phyloP scores from a whole-genome alignment of 257 asterid species.

The Solanum tarijense region DNA sequence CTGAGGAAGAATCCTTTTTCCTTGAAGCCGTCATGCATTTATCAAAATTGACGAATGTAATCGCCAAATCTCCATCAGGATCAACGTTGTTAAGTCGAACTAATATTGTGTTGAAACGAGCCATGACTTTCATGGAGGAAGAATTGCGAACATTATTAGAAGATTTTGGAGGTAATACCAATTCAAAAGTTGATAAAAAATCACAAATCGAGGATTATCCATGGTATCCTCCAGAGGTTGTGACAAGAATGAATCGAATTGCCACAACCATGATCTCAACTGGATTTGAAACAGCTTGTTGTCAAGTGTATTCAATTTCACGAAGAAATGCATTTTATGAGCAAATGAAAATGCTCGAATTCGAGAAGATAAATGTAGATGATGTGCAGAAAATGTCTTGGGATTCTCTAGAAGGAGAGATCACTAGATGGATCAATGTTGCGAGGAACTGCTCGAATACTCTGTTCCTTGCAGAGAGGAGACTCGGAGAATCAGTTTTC shows the following conservation, averaged over 20 bases:
- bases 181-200: neutral
- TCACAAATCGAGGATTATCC: constrained; percentile 24
- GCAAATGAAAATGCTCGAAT: constrained; percentile 42
- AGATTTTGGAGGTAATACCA: constrained; percentile 11
- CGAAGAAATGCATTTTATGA: constrained; percentile 44
- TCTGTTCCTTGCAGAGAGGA: constrained; percentile 51
- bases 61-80: constrained; percentile 32
- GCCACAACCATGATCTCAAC: constrained; percentile 51
- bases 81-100: constrained; percentile 28
- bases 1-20: constrained; percentile 42
- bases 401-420: constrained; percentile 62
- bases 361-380: constrained; percentile 56
- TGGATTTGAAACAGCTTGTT: constrained; percentile 67
- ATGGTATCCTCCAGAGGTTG: constrained; percentile 26
- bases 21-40: constrained; percentile 44
- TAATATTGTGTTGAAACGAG: constrained; percentile 47
- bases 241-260: constrained; percentile 37
- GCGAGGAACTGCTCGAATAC: constrained; percentile 33
- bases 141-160: constrained; percentile 52
- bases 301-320: constrained; percentile 52
- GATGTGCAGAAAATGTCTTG: constrained; percentile 55
- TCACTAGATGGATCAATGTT: constrained; percentile 52
- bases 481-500: constrained; percentile 44
- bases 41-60: constrained; percentile 30
- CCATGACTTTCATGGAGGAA: constrained; percentile 73